Base-by-base conservation (phyloP, 2,329 filamentous ascomycete genomes). In the Pseudonectria buxi region DNA sequence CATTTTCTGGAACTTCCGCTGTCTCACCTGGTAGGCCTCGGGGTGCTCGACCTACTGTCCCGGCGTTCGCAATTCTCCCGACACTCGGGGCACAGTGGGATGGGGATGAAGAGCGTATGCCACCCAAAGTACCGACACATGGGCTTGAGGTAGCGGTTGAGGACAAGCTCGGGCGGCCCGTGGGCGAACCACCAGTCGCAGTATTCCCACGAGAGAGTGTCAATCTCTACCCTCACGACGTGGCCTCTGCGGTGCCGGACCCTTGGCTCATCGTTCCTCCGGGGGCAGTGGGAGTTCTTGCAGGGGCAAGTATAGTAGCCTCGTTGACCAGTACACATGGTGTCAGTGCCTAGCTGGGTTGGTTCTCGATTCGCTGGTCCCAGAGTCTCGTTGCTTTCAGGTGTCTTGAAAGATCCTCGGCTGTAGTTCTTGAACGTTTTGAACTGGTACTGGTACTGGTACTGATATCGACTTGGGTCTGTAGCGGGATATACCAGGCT, bases 271-370 rank as follows among this genome's bases (percentile, higher is more conserved):
- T 25, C 9, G 40, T 30, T 1, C 16, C 29, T 44, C 32, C 41
- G 46, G 7, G 50, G 44, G 13, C 50, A 53, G 9, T 35, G 25
- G n/a, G 28, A 16, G n/a, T 41, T 47, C 28, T 32, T 46, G 45
- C 50, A 53, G 25, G 49, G 49, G 26, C 50, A 53, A 29, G 54
- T 28, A 7, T 47, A 41, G 14, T 41, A 51, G 1, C 44, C 42
- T 32, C 50, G 46, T 10, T 50, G 43, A 10, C 47, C 47, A 59
- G 47, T 49, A 15, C 50, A 53, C 50, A 53, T 53, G 36, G 10
- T 40, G 13, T 14, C 18, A 22, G 3, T 26, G 13, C 15, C 12
- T 13, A 28, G 5, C 13, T 4, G 11, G 14, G 13, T 24, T n/a
- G 15, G 6, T 27, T 12, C 14, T 9, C 18, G 13, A 11, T 26